phyloP scores from a whole-genome alignment of 129 eudicot species.

The Solidago caesia region DNA sequence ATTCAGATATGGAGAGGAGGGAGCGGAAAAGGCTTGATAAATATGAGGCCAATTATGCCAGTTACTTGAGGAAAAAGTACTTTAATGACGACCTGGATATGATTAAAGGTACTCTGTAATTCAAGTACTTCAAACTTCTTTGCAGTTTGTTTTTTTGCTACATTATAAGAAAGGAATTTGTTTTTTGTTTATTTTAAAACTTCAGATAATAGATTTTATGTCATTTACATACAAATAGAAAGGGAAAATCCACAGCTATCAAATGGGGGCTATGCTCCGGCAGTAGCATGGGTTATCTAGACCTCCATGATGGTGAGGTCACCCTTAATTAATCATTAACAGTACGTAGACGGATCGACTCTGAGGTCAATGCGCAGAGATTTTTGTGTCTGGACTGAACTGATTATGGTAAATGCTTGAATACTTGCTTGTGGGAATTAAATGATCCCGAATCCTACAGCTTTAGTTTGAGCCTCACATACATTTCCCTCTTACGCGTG shows the following conservation, averaged over 20 bases:
- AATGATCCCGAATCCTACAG: neutral
- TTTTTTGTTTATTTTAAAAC: neutral
- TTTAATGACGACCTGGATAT: neutral
- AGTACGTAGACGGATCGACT: too few species aligned
- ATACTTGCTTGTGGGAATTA: too few species aligned
- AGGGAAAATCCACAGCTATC: neutral
- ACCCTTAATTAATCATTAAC: too few species aligned
- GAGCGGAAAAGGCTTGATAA: too few species aligned
- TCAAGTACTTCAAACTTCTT: neutral
- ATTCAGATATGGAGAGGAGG: too few species aligned
- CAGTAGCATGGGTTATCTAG: too few species aligned
- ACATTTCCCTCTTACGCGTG: neutral
- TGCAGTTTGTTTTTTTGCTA: neutral
- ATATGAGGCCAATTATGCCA: too few species aligned
- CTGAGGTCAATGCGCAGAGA: too few species aligned
- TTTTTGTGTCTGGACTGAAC: neutral
- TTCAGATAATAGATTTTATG: too few species aligned
- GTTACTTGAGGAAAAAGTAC: neutral
- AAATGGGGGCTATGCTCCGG: too few species aligned
- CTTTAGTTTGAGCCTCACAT: neutral
- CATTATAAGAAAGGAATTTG: neutral
- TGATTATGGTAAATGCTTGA: neutral
- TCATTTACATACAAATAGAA: neutral
- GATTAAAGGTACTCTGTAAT: neutral
- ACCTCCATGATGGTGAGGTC: too few species aligned